Evolutionary conservation across 2,329 filamentous ascomycete species (phyloP), one percentile per base, ranked within the genome.

Genomic region (Pestalotiopsis sp.): DNA sequence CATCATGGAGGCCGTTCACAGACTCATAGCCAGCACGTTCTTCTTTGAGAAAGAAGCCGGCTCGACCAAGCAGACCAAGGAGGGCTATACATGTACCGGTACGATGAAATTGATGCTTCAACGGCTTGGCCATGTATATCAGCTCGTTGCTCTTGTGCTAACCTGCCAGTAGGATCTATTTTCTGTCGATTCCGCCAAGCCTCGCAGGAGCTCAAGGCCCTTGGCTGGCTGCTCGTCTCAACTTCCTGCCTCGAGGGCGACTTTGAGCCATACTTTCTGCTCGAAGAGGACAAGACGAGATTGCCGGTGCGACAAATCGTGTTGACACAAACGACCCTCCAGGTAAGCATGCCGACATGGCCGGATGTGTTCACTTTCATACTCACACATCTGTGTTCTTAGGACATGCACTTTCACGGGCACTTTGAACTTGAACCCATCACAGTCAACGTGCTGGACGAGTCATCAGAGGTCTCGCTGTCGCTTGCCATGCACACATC

Each of bases 31-130:
- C 9, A 78, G 77, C 73, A 73, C 74, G 0, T 78, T 78, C 41
- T 78, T 78, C 73, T 78, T 78, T 38, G 76, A 78, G 67, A 78
- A 74, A 68, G 76, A 78, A 11, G 66, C 70, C 5, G 66, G 70
- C 1, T 75, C 76, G 25, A 72, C 77, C 31, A 75, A 75, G 68
- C 76, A 76, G 64, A 73, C 65, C 9, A 38, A 69, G 17, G 74
- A 72, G 2, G 76, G 76, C 2, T 77, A 74, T 63, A 77, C 69
- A 31, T 78, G 76, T 64, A 76, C 76, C 67, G 76, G 76, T 77
- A 74, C 36, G 59, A 52, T 11, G 14, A 52, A 52, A 52, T 1
- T 5, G 45, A 52, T 23, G 45, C 6, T 52, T 20, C 17, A 2
- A 9, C 38, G 58, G n/a, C 38, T 67, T 49, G 3, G 2, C 20